phyloP scores from a whole-genome alignment of 2,329 filamentous ascomycete genomes.

The Fusarium setosum region DNA sequence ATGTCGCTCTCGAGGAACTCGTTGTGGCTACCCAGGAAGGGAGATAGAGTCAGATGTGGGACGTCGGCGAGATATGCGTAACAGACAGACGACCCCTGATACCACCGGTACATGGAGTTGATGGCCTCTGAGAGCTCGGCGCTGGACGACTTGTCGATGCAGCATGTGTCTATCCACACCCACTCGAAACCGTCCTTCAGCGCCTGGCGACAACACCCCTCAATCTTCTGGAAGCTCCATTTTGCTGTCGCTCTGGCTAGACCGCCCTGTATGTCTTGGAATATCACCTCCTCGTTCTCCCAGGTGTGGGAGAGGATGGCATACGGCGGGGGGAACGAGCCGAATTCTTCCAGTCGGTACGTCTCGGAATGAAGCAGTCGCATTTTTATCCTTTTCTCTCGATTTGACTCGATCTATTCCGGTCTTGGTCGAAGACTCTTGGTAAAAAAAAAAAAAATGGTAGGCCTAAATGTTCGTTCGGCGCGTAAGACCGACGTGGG shows the following conservation, averaged over 20 bases:
- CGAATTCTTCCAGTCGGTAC: background rate
- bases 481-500: no score
- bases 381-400: no score
- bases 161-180: background rate
- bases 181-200: background rate
- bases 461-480: no score
- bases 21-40: no score
- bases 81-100: background rate
- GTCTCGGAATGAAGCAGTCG: background rate
- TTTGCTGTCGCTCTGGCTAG: background rate
- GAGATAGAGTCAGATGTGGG: background rate
- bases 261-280: background rate
- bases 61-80: background rate
- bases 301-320: background rate
- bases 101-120: background rate
- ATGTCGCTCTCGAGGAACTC: no score
- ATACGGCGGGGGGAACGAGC: background rate
- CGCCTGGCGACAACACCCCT: background rate
- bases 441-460: no score
- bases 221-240: background rate
- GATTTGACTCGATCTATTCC: no score
- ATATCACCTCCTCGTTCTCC: background rate
- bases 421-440: no score
- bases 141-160: background rate
- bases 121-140: background rate